Evolutionary conservation across 2,329 filamentous ascomycete species (phyloP), one percentile per base, ranked within the genome.

Genomic region (Botryosphaeria dothidea): DNA sequence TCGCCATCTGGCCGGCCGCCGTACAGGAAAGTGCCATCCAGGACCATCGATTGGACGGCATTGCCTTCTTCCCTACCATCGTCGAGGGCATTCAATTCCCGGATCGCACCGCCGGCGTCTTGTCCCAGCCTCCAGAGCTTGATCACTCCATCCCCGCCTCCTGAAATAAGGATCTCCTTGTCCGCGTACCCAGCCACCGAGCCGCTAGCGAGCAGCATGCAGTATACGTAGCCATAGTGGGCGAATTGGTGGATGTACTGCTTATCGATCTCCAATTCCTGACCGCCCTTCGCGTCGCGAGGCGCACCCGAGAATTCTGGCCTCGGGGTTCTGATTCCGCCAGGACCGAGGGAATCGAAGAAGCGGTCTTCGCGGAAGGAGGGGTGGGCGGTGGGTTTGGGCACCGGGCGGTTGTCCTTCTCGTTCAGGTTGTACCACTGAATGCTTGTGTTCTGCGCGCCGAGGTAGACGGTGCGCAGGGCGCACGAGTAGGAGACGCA

Each of bases 211-310:
- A 99, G 84, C 4, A 96, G 84, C 94, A 98, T 98, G 77, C 93
- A 96, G 77, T 97, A 97, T 0, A 99, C 89, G 75, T 97, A 98
- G 49, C 96, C 95, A 76, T 90, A 94, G 76, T 99, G 95, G 1
- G 95, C 93, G 79, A 96, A 99, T 71, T 95, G 91, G 65, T 85
- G 86, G 65, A 96, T 91, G 64, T 93, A 90, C 23, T 91, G 86
- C 57, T 88, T 87, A 72, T 92, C 90, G 66, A 97, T 93, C 74
- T 96, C 92, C 5, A 98, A 80, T 1, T 90, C 85, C 36, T 88
- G 85, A 1, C 88, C 88, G 48, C 87, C 87, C 45, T 81, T 79
- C 2, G 82, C 82, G 68, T 84, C 79, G 23, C 77, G 76, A 31
- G 79, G 82, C 29, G 77, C 73, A 25, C 79, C 75, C 79, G 81